A percentile compares a stretch with the other conserved stretches of the same genome.
phyloP scores from a whole-genome alignment of 208 protist species.

The Trypanosoma caninum region DNA sequence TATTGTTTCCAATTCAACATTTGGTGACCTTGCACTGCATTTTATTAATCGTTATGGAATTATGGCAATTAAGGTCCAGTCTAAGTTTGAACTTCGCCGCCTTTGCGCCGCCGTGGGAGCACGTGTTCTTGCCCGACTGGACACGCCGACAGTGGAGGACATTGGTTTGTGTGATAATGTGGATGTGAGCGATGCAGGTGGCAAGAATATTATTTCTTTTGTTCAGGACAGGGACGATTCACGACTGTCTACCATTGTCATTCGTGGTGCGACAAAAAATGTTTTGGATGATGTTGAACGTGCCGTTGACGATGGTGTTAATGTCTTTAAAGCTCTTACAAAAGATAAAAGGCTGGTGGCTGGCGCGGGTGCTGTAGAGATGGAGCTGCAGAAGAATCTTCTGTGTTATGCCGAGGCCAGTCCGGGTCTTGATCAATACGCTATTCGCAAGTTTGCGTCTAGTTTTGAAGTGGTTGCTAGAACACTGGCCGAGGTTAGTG shows the following conservation, averaged over 20 bases:
- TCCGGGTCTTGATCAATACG: slow-evolving; percentile 98
- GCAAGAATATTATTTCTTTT: slow-evolving; percentile 95
- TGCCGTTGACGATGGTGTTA: slow-evolving; percentile 98
- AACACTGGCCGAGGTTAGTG: slow-evolving; percentile 98
- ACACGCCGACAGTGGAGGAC: slow-evolving; percentile 92
- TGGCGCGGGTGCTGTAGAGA: slow-evolving; percentile 98
- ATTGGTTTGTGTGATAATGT: slow-evolving; percentile 95
- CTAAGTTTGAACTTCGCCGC: slow-evolving; percentile 99
- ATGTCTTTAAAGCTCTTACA: slow-evolving; percentile 96
- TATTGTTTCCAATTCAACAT: slow-evolving; percentile 96
- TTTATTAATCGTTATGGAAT: slow-evolving; percentile 98
- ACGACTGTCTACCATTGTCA: slow-evolving; percentile 97
- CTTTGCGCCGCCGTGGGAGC: slow-evolving; percentile 97
- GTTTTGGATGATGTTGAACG: slow-evolving; percentile 97
- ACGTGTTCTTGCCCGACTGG: slow-evolving; percentile 91
- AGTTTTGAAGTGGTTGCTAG: slow-evolving; percentile 97
- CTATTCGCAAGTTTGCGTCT: slow-evolving; percentile 97
- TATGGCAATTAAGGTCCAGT: slow-evolving; percentile 98
- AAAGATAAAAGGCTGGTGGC: slow-evolving; percentile 94
- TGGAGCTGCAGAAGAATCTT: slow-evolving; percentile 92
- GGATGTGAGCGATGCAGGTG: slow-evolving; percentile 95
- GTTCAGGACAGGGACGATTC: slow-evolving; percentile 90
- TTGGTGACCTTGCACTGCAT: slow-evolving; percentile 99
- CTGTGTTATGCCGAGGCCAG: slow-evolving; percentile 86
- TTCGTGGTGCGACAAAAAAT: slow-evolving; percentile 98